Percentiles rank a stretch among this genome's conserved stretches.
Evolutionary conservation across 257 asterid genomes (phyloP).

Genomic region (Solanum chmielewskii): DNA sequence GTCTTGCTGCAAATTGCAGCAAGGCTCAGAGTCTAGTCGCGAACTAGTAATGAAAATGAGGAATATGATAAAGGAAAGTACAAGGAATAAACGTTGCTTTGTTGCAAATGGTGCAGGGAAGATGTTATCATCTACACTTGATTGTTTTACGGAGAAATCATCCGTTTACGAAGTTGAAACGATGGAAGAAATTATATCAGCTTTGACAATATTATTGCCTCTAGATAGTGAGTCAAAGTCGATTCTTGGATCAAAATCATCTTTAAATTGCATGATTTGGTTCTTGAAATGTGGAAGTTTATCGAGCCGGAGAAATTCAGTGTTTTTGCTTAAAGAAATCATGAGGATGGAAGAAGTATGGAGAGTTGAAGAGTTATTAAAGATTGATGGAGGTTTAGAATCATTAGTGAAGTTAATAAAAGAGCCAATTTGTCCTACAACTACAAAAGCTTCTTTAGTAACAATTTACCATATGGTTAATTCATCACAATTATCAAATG

Average conservation of each 20-base stretch:
- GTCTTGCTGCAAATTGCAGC: background rate
- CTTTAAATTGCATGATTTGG: conserved; percentile 17
- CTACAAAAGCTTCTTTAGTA: conserved; percentile 37
- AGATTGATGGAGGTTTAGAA: conserved; percentile 22
- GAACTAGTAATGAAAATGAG: conserved; percentile 17
- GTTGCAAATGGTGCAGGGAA: conserved; percentile 9
- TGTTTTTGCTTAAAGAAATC: conserved; percentile 4
- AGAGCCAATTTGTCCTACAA: conserved; percentile 34
- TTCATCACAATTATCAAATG: background rate
- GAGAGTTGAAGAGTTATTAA: background rate
- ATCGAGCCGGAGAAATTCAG: conserved; percentile 12
- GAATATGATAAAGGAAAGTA: conserved; percentile 23
- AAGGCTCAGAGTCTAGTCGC: conserved; percentile 10
- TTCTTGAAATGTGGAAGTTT: conserved; percentile 21
- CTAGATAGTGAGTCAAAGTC: conserved; percentile 21
- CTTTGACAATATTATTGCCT: conserved; percentile 9
- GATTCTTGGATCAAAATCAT: conserved; percentile 19
- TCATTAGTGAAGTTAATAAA: conserved; percentile 23
- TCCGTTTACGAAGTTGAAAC: background rate
- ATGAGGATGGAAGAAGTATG: background rate
- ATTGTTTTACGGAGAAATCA: conserved; percentile 8
- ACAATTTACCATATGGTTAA: conserved; percentile 25
- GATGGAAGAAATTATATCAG: conserved; percentile 26
- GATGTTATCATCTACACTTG: conserved; percentile 20
- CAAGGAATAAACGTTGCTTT: conserved; percentile 29